These are phyloP conservation scores for Neostapfia colusana DNA, from an alignment of 176 grass and related monocot species.

Conservation along the genomic window DNA sequence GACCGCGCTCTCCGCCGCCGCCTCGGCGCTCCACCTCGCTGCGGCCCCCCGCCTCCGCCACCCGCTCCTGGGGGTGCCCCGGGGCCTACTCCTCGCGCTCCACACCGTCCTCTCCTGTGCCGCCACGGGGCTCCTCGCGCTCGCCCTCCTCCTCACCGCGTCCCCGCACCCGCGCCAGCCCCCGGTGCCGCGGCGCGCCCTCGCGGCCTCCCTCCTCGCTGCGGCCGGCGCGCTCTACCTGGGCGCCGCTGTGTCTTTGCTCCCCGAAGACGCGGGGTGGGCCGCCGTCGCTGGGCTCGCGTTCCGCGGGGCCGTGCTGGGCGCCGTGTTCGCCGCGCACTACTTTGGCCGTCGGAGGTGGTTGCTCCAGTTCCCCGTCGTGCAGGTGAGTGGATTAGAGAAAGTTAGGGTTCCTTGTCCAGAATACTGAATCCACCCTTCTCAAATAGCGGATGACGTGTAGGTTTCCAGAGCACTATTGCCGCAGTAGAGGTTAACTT, in stretches of 20 bases:
- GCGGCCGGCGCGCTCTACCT: slow-evolving; percentile 40
- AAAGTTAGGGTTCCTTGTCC: slow-evolving; percentile 39
- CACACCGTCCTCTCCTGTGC: slow-evolving; percentile 51
- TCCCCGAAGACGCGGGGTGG: slow-evolving; percentile 42
- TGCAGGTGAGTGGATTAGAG: slow-evolving; percentile 51
- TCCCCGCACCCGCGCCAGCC: slow-evolving; percentile 49
- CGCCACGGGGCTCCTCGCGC: slow-evolving; percentile 58
- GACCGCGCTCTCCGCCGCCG: slow-evolving; percentile 41
- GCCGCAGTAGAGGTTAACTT: not conserved
- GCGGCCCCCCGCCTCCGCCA: slow-evolving; percentile 39
- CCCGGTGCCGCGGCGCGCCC: slow-evolving; percentile 25
- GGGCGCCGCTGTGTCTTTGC: slow-evolving; percentile 30
- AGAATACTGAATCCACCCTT: not conserved
- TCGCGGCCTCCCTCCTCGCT: slow-evolving; percentile 42
- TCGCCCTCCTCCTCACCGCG: slow-evolving; percentile 51
- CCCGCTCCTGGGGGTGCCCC: slow-evolving; percentile 32
- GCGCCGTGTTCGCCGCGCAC: slow-evolving; percentile 45
- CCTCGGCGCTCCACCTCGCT: slow-evolving; percentile 38
- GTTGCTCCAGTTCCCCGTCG: slow-evolving; percentile 55
- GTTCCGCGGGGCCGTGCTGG: slow-evolving; percentile 52
- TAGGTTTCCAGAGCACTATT: not conserved
- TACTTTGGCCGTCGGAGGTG: slow-evolving; percentile 52
- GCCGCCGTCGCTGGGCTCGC: slow-evolving; percentile 39
- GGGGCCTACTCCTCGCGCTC: slow-evolving; percentile 42
- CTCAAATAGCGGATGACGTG: not conserved